Conservation (phyloP, 2,329 filamentous ascomycete genomes). For the Aureobasidium lini region DNA sequence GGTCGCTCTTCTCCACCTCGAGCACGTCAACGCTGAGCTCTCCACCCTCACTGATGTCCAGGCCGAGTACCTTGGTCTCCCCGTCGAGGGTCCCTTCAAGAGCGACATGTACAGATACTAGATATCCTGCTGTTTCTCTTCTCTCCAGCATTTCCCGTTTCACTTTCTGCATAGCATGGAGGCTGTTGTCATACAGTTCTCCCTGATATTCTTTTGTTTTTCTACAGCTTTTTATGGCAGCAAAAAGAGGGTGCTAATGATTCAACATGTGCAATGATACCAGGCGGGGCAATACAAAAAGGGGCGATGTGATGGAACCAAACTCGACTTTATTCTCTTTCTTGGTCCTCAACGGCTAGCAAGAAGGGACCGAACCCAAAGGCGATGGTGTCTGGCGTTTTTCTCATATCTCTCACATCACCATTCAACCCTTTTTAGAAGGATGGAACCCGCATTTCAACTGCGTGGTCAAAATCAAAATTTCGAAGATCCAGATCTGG, state of each 20-base stretch:
- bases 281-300: conserved; percentile 52
- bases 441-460: conserved; percentile 12
- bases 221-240: conserved; percentile 14
- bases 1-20: conserved; percentile 88
- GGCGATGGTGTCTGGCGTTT: conserved; percentile 9
- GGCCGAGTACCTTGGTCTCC: conserved; percentile 89
- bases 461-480: conserved; percentile 11
- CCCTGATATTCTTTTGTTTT: not conserved
- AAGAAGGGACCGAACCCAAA: conserved; percentile 14
- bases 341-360: no score
- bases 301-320: conserved; percentile 33
- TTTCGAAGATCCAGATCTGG: not conserved
- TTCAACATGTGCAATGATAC: conserved; percentile 38
- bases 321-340: conserved; percentile 23
- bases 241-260: conserved; percentile 18
- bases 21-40: conserved; percentile 91
- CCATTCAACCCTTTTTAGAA: not conserved
- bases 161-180: conserved; percentile 7
- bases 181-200: not conserved
- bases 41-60: conserved; percentile 77
- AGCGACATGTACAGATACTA: conserved; percentile 79
- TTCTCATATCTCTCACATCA: not conserved
- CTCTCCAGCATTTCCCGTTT: conserved; percentile 14
- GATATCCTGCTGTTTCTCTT: conserved; percentile 23
- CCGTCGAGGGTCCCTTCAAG: conserved; percentile 90